Conservation (phyloP, 176 grass and related monocot genomes). For the Oryza rufipogon region DNA sequence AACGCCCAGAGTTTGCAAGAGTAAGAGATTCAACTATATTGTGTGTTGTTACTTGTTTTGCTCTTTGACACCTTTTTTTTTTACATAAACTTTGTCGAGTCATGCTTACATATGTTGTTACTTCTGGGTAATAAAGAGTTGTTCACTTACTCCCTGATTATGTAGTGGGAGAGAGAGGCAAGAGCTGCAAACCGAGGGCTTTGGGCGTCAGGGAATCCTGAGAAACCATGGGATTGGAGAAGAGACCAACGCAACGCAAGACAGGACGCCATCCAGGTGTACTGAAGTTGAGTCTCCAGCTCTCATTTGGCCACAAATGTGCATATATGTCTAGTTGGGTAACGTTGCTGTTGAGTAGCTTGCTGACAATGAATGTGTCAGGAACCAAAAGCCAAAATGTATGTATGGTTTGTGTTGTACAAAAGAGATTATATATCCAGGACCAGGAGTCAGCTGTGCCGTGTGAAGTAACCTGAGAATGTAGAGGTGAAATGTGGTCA, state of each 20-base stretch:
- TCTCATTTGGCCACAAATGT: background rate
- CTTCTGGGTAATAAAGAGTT: background rate
- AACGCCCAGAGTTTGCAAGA: constrained; percentile 48
- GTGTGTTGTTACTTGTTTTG: background rate
- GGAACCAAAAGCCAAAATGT: background rate
- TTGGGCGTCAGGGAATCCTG: constrained; percentile 50
- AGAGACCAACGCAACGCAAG: constrained; percentile 43
- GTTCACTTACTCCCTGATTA: background rate
- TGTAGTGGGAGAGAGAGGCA: constrained; percentile 55
- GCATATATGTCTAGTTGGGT: background rate
- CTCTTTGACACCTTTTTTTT: background rate
- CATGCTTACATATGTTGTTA: background rate
- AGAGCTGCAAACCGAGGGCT: constrained; percentile 47
- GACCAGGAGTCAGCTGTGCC: background rate
- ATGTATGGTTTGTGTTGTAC: background rate
- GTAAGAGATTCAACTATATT: constrained; percentile 26
- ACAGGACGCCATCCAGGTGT: constrained; percentile 31
- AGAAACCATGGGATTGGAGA: constrained; percentile 72
- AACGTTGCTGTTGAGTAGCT: constrained; percentile 18
- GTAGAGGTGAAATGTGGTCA: too few relatives aligned
- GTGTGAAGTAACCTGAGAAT: background rate
- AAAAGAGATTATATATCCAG: background rate
- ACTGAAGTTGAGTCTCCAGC: background rate
- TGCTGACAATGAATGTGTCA: constrained; percentile 6
- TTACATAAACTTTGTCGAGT: background rate